Evolutionary conservation across 805 yeast species (phyloP), one percentile per base, ranked within the genome.

Genomic region (Scheffersomyces lignosus): DNA sequence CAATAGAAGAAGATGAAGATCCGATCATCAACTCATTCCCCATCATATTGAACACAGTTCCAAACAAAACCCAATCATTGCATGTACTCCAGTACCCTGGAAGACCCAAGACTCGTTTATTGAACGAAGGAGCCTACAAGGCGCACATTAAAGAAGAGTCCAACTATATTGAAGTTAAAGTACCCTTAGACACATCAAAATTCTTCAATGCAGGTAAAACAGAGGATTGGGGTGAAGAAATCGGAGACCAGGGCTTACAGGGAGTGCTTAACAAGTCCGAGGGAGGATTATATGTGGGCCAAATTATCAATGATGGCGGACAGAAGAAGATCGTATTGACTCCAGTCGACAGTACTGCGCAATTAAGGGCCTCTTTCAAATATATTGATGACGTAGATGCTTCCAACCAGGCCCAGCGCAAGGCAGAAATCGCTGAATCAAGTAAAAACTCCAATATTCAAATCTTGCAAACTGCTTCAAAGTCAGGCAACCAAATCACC

Each of bases 351-450:
- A 71, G 79, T 15, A 77, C 85, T 0, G 77, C 83, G 0, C 97
- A 91, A 58, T 58, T 93, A 42, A 74, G 96, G 47, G 93, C 97
- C 2, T 75, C 77, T 49, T 87, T 93, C 63, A 76, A 74, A 45
- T 87, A 90, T 54, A 78, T 89, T 29, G 96, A 89, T 55, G 80
- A 73, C 44, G 54, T 62, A 42, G 77, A 71, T 40, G 66, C 66
- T 38, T 71, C 64, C 37, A 73, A 68, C 65, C 70, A 51, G 36
- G 65, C 41, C 38, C 68, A 48, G 45, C 61, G 54, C 38, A 62
- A 47, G 53, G 68, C 69, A 31, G 65, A 68, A 13, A 18, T 31
- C 9, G 18, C 29, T 7, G 39, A 20, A 15, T 28, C 33, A 27
- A 25, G 23, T 31, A 50, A 48, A 38, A 49, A 37, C 22, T 49